A percentile compares a stretch with the other conserved stretches of the same genome.
Evolutionary conservation across 306 rosid species (phyloP).

Genomic region (Glycine latifolia): DNA sequence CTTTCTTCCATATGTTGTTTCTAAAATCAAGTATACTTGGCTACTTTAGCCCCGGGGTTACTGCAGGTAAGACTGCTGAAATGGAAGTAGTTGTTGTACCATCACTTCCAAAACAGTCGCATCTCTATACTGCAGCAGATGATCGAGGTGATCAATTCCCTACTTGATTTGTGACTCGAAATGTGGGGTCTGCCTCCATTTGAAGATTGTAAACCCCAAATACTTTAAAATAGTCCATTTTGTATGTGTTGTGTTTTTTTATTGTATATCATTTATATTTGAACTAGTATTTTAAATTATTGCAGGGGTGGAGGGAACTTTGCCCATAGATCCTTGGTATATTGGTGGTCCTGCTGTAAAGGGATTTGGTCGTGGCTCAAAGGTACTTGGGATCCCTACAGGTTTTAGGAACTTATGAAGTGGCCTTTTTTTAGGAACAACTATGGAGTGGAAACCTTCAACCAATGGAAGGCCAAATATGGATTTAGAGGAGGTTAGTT

Average conservation of each 20-base stretch:
- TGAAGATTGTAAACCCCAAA: too few relatives aligned
- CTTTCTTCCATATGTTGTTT: slow-evolving; percentile 13
- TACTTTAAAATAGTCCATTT: too few relatives aligned
- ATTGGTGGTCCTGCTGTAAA: slow-evolving; percentile 90
- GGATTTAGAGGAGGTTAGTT: too few relatives aligned
- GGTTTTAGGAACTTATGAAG: too few relatives aligned
- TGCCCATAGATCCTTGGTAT: slow-evolving; percentile 78
- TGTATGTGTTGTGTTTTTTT: too few relatives aligned
- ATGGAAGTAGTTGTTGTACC: slow-evolving; percentile 97
- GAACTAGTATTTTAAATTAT: too few relatives aligned
- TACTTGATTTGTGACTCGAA: too few relatives aligned
- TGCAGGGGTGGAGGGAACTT: slow-evolving; percentile 44
- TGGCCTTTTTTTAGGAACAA: too few relatives aligned
- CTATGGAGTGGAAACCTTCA: too few relatives aligned
- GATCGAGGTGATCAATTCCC: slow-evolving; percentile 67
- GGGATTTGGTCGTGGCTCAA: slow-evolving; percentile 97
- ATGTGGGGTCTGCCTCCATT: too few relatives aligned
- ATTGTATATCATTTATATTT: too few relatives aligned
- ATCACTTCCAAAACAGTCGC: slow-evolving; percentile 82
- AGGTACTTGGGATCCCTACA: slow-evolving; percentile 78
- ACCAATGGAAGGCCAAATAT: too few relatives aligned
- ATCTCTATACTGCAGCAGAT: slow-evolving; percentile 78
- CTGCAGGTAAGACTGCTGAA: slow-evolving; percentile 46
- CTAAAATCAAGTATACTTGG: slow-evolving; percentile 44
- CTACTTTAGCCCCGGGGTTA: slow-evolving; percentile 81